phyloP scores from a whole-genome alignment of 23 red algal species.

The Chondrus crispus region DNA sequence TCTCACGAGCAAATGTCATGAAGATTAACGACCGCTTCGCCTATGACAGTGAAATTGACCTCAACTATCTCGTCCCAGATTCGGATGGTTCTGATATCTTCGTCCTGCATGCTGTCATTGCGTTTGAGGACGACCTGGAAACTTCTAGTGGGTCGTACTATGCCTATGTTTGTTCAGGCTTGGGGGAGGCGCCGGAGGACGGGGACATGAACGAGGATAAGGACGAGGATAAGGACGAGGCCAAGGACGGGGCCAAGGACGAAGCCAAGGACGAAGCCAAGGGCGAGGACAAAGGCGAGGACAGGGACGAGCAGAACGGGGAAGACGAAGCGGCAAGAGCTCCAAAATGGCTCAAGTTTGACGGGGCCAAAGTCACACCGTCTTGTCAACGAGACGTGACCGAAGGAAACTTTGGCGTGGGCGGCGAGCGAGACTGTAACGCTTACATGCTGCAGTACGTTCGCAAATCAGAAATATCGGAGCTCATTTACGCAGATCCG shows the following conservation, averaged over 20 bases:
- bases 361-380: constrained; percentile 57
- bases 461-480: constrained; percentile 3
- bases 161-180: constrained; percentile 62
- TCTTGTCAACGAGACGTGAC: constrained; percentile 4
- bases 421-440: constrained; percentile 34
- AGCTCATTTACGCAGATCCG: no score
- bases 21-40: constrained; percentile 80
- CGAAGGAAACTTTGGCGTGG: constrained; percentile 69
- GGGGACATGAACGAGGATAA: no score
- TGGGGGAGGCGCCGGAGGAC: no score
- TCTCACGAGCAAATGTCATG: constrained; percentile 35
- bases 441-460: constrained; percentile 88
- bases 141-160: constrained; percentile 75
- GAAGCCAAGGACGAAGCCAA: no score
- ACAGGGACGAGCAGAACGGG: no score
- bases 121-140: constrained; percentile 69
- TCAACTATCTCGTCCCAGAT: constrained; percentile 31
- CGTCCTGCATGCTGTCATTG: constrained; percentile 67
- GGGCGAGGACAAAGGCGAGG: no score
- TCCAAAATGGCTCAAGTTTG: constrained; percentile 68
- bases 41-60: constrained; percentile 56
- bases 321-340: neutral
- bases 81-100: constrained; percentile 20
- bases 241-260: no score
- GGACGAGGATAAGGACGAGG: no score